Evolutionary conservation across 768 basidiomycete species (phyloP), one percentile per base, ranked within the genome.

Genomic region (Kondoa subrosea): DNA sequence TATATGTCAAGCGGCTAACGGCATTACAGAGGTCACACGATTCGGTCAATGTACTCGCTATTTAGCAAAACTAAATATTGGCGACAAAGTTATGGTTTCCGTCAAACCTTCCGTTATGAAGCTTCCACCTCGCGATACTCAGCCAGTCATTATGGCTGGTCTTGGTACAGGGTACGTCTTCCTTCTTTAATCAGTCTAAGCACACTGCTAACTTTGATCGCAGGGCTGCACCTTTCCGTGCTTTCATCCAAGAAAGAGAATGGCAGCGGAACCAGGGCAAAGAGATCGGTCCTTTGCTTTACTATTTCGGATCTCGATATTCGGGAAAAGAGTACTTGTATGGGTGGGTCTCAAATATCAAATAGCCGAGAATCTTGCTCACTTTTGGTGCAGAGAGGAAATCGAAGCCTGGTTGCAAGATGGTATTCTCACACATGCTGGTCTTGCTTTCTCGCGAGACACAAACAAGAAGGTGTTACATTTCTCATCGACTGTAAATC

Each of bases 71-170:
- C 82, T 99, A 57, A 83, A 83, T 74, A 76, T 86, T 40, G 95
- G 93, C 25, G 87, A 89, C 76, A 87, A 93, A 77, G 91, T 96
- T 26, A 96, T 91, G 0, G 93, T 95, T 8, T 96, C 92, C 3
- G 87, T 97, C 79, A 95, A 95, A 78, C 95, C 95, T 29, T 95
- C 91, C 75, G 95, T 99, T 31, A 97, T 99, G 95, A 97, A 96
- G 88, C 81, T 97, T 3, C 95, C 95, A 65, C 87, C 87, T 0
- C 82, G 84, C 75, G 81, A 85, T 75, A 82, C 81, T 59, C 91
- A 93, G 75, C 95, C 95, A 50, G 81, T 99, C 78, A 93, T 97
- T 78, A 91, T 99, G 89, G 91, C 93, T 34, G 95, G 95, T 71
- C 85, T 99, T 32, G 95, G 95, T 62, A 99, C 95, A 2, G 95